A percentile compares a stretch with the other conserved stretches of the same genome.
Evolutionary conservation across 768 basidiomycete genomes (phyloP).

Genomic region (Coprinellus micaceus): DNA sequence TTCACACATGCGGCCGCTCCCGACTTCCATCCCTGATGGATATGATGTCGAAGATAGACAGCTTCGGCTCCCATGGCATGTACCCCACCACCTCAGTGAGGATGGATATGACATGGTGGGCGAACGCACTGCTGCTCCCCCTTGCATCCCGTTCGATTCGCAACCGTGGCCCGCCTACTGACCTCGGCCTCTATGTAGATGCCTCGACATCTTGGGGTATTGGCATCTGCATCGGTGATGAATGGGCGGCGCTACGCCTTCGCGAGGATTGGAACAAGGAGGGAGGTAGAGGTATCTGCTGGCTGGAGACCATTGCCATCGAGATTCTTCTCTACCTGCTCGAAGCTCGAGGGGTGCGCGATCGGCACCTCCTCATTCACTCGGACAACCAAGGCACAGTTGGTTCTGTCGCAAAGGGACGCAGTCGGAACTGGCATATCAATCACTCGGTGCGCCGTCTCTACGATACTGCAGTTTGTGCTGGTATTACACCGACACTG

Average conservation of each 20-base stretch:
- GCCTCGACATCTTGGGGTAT: slow-evolving; percentile 2
- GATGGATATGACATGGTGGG: slow-evolving; percentile 30
- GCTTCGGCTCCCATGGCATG: slow-evolving; percentile 12
- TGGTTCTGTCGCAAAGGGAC: slow-evolving; percentile 28
- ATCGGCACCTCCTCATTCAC: slow-evolving; percentile 22
- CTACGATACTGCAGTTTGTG: slow-evolving; percentile 1
- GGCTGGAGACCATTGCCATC: slow-evolving; percentile 24
- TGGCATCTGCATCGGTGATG: slow-evolving; percentile 21
- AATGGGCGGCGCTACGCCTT: slow-evolving; percentile 28
- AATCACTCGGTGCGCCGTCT: slow-evolving; percentile 26
- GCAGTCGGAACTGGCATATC: slow-evolving; percentile 24
- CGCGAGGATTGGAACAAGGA: slow-evolving; percentile 10
- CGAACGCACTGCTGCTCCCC: background rate
- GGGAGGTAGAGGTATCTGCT: slow-evolving; percentile 15
- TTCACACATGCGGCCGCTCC: slow-evolving; percentile 16
- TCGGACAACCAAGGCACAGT: slow-evolving; percentile 37
- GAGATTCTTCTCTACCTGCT: slow-evolving; percentile 20
- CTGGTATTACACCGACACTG: slow-evolving; percentile 7
- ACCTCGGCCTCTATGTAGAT: slow-evolving; percentile 27
- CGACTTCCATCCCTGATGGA: slow-evolving; percentile 19
- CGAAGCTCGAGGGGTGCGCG: background rate
- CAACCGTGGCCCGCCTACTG: slow-evolving; percentile 6
- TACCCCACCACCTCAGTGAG: slow-evolving; percentile 18
- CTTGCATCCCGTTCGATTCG: slow-evolving; percentile 11
- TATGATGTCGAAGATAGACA: slow-evolving; percentile 16